phyloP scores from a whole-genome alignment of 1,284 basidiomycete species.

The Bjerkandera adusta region DNA sequence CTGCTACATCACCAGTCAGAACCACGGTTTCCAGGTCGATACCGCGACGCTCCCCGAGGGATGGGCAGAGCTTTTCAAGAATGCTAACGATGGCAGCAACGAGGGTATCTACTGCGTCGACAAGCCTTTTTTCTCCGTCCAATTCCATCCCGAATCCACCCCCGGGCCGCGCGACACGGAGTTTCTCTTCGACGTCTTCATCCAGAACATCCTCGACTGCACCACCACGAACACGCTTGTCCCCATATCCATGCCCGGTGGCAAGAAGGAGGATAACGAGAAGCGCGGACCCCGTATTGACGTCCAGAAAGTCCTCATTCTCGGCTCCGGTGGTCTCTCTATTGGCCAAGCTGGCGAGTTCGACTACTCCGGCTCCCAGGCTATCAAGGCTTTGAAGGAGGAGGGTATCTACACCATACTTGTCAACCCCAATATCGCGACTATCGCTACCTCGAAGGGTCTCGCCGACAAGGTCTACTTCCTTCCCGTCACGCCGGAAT shows the following conservation, averaged over 20 bases:
- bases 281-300: constrained; percentile 71
- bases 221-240: constrained; percentile 64
- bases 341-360: constrained; percentile 99
- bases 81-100: constrained; percentile 97
- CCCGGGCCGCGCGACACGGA: constrained; percentile 99
- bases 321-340: constrained; percentile 96
- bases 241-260: constrained; percentile 87
- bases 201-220: constrained; percentile 83
- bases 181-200: constrained; percentile 98
- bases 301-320: constrained; percentile 93
- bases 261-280: constrained; percentile 82
- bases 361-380: constrained; percentile 98
- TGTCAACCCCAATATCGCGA: constrained; percentile 99
- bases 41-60: constrained; percentile 74
- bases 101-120: constrained; percentile 95
- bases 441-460: constrained; percentile 96
- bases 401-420: constrained; percentile 99
- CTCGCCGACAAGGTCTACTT: constrained; percentile 99
- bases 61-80: constrained; percentile 95
- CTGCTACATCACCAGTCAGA: constrained; percentile 99
- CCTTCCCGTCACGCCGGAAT: constrained; percentile 96
- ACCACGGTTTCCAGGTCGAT: constrained; percentile 98
- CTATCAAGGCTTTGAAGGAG: constrained; percentile 98
- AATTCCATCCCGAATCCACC: constrained; percentile 98
- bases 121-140: constrained; percentile 98